Base-by-base conservation (phyloP, 495 filamentous ascomycete genomes). In the Tuber indicum region DNA sequence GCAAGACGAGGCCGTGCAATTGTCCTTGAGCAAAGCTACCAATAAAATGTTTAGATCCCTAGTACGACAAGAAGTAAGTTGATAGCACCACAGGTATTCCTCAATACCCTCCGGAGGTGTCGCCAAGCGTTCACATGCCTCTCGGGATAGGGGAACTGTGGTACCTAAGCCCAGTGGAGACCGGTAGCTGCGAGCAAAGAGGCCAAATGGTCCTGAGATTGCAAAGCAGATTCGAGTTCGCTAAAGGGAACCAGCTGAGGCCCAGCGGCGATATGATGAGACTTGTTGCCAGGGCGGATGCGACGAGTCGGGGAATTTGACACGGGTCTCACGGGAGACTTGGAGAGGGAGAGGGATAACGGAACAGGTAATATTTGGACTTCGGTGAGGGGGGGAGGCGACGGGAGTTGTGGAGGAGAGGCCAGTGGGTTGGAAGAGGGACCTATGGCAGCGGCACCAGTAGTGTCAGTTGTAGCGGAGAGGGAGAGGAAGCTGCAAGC, bases 211-310 rank as follows among this genome's bases (percentile, higher is more conserved):
- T 99, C 96, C 84, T 97, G 96, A 23, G 98, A 91, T 84, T 97
- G 96, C 83, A 99, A 99, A 74, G 96, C 92, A 14, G 94, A 97
- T 83, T 98, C 94, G 83, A 99, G 91, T 90, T 98, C 93, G 62
- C 88, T 87, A 73, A 98, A 86, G 32, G 94, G 91, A 66, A 97
- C 88, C 72, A 98, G 86, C 41, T 96, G 95, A 74, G 94, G 95
- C 1, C 96, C 96, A 75, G 91, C 91, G 47, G 92, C 90, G 92
- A 99, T 97, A 81, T 98, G 93, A 77, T 87, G 90, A 12, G 94
- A 89, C 85, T 91, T 94, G 49, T 94, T 97, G 71, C 96, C 96
- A 5, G 96, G 95, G 39, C 96, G 91, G 84, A 99, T 97, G 80
- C 96, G 89, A 78, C 96, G 88, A 58, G 86, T 89, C 23, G 88